Evolutionary conservation across 179 eudicot species (phyloP).

Genomic region (Beta lomatogona): DNA sequence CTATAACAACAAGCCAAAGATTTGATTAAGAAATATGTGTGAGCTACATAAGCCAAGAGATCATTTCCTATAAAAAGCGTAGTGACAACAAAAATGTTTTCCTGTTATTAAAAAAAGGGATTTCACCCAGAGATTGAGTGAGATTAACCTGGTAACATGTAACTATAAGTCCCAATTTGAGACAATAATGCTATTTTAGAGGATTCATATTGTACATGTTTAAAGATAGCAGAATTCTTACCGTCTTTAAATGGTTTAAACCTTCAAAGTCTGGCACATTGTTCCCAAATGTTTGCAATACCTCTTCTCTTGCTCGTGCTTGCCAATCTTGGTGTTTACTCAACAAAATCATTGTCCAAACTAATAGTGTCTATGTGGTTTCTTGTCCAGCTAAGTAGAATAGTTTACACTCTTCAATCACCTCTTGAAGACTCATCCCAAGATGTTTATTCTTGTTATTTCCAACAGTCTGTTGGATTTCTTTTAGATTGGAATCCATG

Average conservation of each 20-base stretch:
- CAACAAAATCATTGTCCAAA: conserved; percentile 31
- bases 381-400: conserved; percentile 41
- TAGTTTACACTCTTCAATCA: conserved; percentile 34
- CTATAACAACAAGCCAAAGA: too few species aligned
- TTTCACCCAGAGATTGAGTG: too few species aligned
- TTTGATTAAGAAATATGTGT: too few species aligned
- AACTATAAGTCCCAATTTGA: too few species aligned
- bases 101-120: too few species aligned
- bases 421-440: conserved; percentile 31
- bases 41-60: too few species aligned
- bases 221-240: conserved; percentile 13
- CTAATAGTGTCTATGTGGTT: conserved; percentile 27
- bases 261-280: conserved; percentile 29
- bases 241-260: conserved; percentile 32
- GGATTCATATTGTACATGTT: too few species aligned
- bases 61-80: too few species aligned
- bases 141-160: too few species aligned
- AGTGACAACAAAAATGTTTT: too few species aligned
- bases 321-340: conserved; percentile 39
- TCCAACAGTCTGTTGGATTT: conserved; percentile 20
- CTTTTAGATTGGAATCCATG: conserved; percentile 27
- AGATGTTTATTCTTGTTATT: not conserved
- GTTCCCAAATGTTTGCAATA: conserved; percentile 20
- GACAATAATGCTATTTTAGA: too few species aligned
- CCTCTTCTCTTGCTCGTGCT: conserved; percentile 34